phyloP scores from a whole-genome alignment of 192 early-diverging fungal genomes.

The Fimicolochytrium jonesii region DNA sequence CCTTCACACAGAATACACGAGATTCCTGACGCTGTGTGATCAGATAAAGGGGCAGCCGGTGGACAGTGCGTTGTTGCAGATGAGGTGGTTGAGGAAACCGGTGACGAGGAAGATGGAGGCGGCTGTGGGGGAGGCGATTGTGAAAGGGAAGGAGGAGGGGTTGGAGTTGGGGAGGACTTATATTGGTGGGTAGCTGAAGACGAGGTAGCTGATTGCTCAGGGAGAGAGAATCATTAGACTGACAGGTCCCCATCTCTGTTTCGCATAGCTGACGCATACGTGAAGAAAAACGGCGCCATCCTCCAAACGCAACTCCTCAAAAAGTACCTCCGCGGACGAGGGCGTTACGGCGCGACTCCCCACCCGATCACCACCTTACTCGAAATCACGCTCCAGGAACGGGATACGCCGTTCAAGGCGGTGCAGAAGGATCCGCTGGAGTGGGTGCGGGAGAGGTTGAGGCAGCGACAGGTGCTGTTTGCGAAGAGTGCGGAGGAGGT shows the following conservation, averaged over 20 bases:
- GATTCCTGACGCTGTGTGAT: constrained; percentile 36
- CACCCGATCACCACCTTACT: constrained; percentile 30
- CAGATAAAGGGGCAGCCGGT: constrained; percentile 40
- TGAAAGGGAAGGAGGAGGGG: constrained; percentile 35
- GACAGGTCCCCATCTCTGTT: too few relatives aligned
- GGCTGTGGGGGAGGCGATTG: constrained; percentile 33
- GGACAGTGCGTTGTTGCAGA: constrained; percentile 36
- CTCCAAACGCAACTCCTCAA: constrained; percentile 26
- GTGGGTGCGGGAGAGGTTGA: constrained; percentile 34
- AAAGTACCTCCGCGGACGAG: constrained; percentile 39
- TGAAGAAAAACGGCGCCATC: constrained; percentile 30
- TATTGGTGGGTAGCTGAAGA: constrained; percentile 44
- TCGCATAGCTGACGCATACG: constrained; percentile 42
- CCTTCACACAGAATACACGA: constrained; percentile 40
- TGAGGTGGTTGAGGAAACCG: constrained; percentile 34
- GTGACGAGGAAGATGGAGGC: constrained; percentile 29
- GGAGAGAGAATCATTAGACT: too few relatives aligned
- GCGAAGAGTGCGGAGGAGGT: constrained; percentile 25
- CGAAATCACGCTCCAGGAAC: constrained; percentile 46
- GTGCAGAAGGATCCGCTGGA: constrained; percentile 38
- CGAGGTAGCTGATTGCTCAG: too few relatives aligned
- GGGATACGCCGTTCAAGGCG: constrained; percentile 28
- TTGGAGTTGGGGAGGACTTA: constrained; percentile 45
- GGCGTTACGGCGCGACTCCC: constrained; percentile 47
- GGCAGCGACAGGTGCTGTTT: constrained; percentile 18